Base-by-base conservation (phyloP, 1,284 basidiomycete genomes). In the Albatrellus sp. region DNA sequence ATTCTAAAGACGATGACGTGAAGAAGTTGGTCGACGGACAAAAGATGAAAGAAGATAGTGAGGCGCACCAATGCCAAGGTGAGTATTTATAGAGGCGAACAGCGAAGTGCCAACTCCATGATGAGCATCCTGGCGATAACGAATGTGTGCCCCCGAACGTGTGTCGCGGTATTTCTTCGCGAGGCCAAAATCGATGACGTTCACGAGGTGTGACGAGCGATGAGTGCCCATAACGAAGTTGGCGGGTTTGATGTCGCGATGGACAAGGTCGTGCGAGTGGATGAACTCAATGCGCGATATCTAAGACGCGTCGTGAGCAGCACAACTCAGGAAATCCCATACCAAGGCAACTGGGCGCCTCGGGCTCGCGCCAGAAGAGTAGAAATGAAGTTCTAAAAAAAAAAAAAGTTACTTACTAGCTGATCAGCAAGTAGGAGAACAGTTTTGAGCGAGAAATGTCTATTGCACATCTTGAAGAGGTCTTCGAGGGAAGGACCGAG, bases 171-270 rank as follows among this genome's bases (percentile, higher is more conserved):
- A 97, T 63, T 92, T 93, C 65, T 96, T 96, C 7, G 93, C 91
- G 37, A 98, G 80, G 46, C 93, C 93, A 64, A 98, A 98, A 68
- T 98, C 94, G 59, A 98, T 40, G 20, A 40, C 39, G 31, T 40
- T 40, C 13, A 40, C 39, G 39, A 40, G 17, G 31, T 40, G 28
- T 8, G 39, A 40, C n/a, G 39, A 24, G 16, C 29, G 39, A 24
- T 40, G 16, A 5, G 39, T 40, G 39, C 39, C 39, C 39, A 40
- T 40, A 30, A 40, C 39, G n/a, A 40, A 40, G 17, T 40, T 40
- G 5, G 89, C 91, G 6, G 93, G 93, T 60, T 98, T 98, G 60
- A 98, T 87, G 61, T 97, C 92, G 46, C 94, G 80, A 61, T 98
- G 94, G 31, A 97, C 69, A 47, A 84, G 73, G 40, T 75, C 75